Evolutionary conservation across 768 basidiomycete genomes (phyloP).

Genomic region (Boletus sp.): DNA sequence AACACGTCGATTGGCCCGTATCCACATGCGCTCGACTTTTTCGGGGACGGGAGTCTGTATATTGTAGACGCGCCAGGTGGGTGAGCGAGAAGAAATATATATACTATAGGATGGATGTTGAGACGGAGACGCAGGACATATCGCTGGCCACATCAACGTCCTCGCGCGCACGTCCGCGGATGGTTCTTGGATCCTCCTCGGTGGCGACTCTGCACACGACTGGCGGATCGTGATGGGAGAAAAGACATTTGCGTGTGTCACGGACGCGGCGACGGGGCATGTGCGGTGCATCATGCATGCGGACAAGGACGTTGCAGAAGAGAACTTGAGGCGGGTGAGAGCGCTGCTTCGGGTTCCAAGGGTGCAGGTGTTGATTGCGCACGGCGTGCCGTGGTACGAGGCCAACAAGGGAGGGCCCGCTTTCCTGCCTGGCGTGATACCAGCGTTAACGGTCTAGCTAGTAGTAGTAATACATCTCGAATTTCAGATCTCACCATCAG

Average conservation of each 20-base stretch:
- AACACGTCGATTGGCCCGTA: constrained; percentile 46
- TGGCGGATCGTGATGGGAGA: constrained; percentile 49
- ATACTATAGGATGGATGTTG: not conserved
- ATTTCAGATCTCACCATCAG: too few species aligned
- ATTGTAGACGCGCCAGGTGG: constrained; percentile 52
- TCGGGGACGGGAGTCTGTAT: constrained; percentile 57
- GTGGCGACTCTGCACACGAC: constrained; percentile 57
- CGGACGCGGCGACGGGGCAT: constrained; percentile 23
- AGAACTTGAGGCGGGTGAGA: constrained; percentile 41
- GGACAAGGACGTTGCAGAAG: constrained; percentile 42
- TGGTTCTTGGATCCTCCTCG: constrained; percentile 56
- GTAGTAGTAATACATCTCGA: too few species aligned
- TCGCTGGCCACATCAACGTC: constrained; percentile 53
- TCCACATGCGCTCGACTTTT: constrained; percentile 50
- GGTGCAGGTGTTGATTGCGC: constrained; percentile 50
- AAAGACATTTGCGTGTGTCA: constrained; percentile 34
- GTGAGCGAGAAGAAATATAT: not conserved
- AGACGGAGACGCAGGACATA: constrained; percentile 36
- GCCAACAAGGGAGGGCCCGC: constrained; percentile 41
- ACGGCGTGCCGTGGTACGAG: constrained; percentile 53
- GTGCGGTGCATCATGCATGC: constrained; percentile 41
- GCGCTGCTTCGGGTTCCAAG: constrained; percentile 37
- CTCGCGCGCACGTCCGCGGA: constrained; percentile 53
- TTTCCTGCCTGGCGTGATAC: constrained; percentile 33
- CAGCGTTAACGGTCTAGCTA: not conserved